These are phyloP conservation scores for Leptosphaerulina australis DNA, from an alignment of 2,329 filamentous ascomycete species.

Conservation along the genomic window DNA sequence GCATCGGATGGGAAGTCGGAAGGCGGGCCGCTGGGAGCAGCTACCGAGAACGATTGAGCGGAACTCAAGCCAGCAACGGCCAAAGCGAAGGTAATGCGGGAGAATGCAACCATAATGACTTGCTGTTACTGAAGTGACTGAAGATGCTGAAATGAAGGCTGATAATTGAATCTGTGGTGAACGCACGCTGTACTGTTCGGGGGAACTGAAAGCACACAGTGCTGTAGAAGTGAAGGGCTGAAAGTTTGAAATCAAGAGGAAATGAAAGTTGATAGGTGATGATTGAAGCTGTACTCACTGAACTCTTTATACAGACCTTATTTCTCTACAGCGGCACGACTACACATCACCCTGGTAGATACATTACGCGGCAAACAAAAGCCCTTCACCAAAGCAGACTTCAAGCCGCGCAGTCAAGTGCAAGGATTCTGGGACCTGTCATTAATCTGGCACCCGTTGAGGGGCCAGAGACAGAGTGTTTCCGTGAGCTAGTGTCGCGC, in stretches of 20 bases:
- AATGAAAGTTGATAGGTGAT: slow-evolving; percentile 13
- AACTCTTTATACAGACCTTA: background rate
- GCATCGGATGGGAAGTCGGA: background rate
- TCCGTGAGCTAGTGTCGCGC: slow-evolving; percentile 6
- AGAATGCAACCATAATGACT: slow-evolving; percentile 18
- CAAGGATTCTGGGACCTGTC: slow-evolving; percentile 5
- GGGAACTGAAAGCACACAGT: slow-evolving; percentile 15
- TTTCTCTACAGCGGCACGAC: background rate
- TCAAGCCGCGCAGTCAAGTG: slow-evolving; percentile 5
- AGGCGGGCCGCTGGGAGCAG: background rate
- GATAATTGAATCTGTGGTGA: background rate
- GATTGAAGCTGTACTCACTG: background rate
- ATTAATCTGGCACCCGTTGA: slow-evolving; percentile 17
- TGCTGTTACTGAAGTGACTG: background rate
- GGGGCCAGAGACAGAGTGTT: background rate
- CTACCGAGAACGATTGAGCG: slow-evolving; percentile 7
- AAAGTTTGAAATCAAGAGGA: slow-evolving; percentile 4
- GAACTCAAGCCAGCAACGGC: slow-evolving; percentile 14
- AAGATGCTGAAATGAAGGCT: background rate
- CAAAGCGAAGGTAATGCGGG: slow-evolving; percentile 9
- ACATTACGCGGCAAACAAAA: slow-evolving; percentile 13
- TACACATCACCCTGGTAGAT: background rate
- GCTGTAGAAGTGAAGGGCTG: slow-evolving; percentile 6
- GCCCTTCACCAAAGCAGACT: background rate
- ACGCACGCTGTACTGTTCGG: slow-evolving; percentile 2